Conservation (phyloP, 78 protist species). For the Dictyostelium firmibasis region DNA sequence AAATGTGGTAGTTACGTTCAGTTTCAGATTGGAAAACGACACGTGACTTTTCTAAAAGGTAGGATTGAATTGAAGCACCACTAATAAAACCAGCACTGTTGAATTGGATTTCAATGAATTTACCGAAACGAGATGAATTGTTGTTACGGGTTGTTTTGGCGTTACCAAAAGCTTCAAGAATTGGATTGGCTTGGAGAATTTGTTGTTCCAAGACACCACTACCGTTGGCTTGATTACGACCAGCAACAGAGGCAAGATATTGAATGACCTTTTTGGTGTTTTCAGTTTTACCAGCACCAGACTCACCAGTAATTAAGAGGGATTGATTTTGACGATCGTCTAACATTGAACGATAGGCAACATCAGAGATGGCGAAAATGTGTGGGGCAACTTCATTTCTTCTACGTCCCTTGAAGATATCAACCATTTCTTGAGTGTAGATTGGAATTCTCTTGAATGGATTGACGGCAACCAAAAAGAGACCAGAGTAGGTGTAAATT, state of each 20-base stretch:
- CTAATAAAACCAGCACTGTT: slow-evolving; percentile 90
- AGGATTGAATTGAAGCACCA: slow-evolving; percentile 94
- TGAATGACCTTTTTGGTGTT: slow-evolving; percentile 94
- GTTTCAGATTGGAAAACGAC: slow-evolving; percentile 87
- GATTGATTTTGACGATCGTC: slow-evolving; percentile 90
- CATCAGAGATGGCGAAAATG: slow-evolving; percentile 90
- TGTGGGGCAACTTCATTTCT: slow-evolving; percentile 92
- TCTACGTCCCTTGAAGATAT: slow-evolving; percentile 86
- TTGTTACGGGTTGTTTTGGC: slow-evolving; percentile 93
- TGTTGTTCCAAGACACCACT: slow-evolving; percentile 88
- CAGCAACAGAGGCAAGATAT: slow-evolving; percentile 95
- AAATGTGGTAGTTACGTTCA: slow-evolving; percentile 98
- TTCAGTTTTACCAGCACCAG: slow-evolving; percentile 98
- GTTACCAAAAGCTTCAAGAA: slow-evolving; percentile 96
- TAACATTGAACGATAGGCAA: slow-evolving; percentile 92
- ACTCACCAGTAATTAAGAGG: slow-evolving; percentile 94
- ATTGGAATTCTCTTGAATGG: slow-evolving; percentile 94
- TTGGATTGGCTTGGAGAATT: slow-evolving; percentile 96
- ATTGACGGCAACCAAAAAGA: slow-evolving; percentile 94
- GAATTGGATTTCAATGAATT: slow-evolving; percentile 96
- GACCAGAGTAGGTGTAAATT: slow-evolving; percentile 95
- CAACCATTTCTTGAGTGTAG: slow-evolving; percentile 88
- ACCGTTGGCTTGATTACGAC: slow-evolving; percentile 66
- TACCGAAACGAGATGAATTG: slow-evolving; percentile 96
- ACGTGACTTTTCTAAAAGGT: slow-evolving; percentile 96